phyloP scores from a whole-genome alignment of 768 basidiomycete genomes.

The Tremella fuciformis region DNA sequence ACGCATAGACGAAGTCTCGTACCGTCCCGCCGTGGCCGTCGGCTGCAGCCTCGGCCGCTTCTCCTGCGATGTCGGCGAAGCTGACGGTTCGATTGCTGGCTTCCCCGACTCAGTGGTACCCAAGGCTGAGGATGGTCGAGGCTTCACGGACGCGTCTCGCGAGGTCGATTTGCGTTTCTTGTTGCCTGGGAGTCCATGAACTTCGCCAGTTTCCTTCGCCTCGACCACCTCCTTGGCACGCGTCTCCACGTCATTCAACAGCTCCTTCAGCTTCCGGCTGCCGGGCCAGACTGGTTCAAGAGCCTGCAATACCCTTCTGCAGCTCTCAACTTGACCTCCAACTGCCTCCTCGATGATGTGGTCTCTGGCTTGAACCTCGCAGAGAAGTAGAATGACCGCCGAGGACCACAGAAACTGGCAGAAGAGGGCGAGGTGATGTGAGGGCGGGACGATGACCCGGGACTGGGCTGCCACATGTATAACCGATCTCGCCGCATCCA shows the following conservation, averaged over 20 bases:
- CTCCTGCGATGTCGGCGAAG: too few relatives aligned
- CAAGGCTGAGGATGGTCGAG: not conserved
- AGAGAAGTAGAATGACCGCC: constrained; percentile 42
- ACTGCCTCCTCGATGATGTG: constrained; percentile 45
- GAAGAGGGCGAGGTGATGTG: constrained; percentile 43
- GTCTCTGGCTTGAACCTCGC: constrained; percentile 44
- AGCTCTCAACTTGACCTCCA: constrained; percentile 37
- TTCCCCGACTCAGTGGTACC: not conserved
- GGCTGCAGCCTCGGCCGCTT: too few relatives aligned
- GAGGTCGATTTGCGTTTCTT: constrained; percentile 21
- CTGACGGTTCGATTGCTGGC: too few relatives aligned
- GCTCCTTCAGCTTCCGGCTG: constrained; percentile 39
- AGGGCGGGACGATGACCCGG: constrained; percentile 38
- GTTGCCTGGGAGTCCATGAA: not conserved
- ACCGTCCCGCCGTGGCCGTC: too few relatives aligned
- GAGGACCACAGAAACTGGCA: constrained; percentile 47
- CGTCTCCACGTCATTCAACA: constrained; percentile 38
- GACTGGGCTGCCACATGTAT: constrained; percentile 45
- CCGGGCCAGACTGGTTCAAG: constrained; percentile 49
- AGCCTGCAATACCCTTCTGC: constrained; percentile 27
- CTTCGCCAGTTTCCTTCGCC: not conserved
- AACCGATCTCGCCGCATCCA: constrained; percentile 46
- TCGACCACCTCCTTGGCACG: constrained; percentile 33
- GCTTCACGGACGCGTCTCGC: not conserved
- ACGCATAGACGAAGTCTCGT: not conserved